Evolutionary conservation across 192 early-diverging fungal genomes (phyloP).

Genomic region (Backusella circina): DNA sequence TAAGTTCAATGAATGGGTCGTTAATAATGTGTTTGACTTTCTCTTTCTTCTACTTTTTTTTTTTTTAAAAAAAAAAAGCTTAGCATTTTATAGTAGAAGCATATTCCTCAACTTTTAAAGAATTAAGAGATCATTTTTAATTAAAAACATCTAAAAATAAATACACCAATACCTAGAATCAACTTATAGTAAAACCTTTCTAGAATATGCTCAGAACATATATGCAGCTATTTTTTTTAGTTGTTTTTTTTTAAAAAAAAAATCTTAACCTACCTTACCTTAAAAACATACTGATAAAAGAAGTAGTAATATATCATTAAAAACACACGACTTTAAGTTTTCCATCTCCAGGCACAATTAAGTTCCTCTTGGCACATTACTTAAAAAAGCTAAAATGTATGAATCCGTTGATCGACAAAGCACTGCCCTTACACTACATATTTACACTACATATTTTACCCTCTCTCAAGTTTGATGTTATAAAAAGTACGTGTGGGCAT

Average conservation of each 20-base stretch:
- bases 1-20: no score
- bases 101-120: no score
- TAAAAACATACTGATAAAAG: background rate
- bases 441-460: no score
- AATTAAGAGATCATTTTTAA: background rate
- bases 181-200: background rate
- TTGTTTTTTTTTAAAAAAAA: background rate
- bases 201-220: background rate
- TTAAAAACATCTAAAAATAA: no score
- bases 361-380: background rate
- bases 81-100: no score
- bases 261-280: background rate
- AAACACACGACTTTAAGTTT: background rate
- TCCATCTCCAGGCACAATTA: background rate
- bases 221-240: background rate
- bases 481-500: background rate
- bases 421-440: background rate
- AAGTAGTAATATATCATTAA: background rate
- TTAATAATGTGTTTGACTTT: no score
- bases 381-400: background rate
- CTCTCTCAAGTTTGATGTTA: background rate
- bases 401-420: background rate
- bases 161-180: no score
- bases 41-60: background rate
- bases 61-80: no score